phyloP scores from a whole-genome alignment of 768 basidiomycete species.

The Nidularia sp. region DNA sequence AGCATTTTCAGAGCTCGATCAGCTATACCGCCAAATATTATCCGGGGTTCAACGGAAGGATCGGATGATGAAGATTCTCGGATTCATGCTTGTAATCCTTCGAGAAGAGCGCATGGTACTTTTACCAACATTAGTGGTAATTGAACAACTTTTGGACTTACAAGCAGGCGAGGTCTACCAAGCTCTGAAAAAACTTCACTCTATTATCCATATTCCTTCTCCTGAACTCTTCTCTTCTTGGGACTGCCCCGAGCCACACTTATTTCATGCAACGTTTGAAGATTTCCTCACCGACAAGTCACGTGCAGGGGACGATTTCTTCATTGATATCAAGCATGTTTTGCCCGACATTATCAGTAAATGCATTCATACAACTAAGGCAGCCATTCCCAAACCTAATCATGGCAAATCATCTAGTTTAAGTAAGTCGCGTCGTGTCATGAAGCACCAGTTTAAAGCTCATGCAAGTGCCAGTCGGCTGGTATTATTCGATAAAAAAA shows the following conservation, averaged over 20 bases:
- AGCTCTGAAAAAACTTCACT: not conserved
- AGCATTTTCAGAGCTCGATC: not conserved
- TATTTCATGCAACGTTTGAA: not conserved
- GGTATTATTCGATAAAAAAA: not conserved
- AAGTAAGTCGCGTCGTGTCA: not conserved
- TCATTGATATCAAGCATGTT: not conserved
- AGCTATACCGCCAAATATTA: not conserved
- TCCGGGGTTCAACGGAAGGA: not conserved
- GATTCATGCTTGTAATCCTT: not conserved
- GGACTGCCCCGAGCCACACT: not conserved
- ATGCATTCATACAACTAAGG: not conserved
- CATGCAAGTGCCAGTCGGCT: not conserved
- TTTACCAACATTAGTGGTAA: not conserved
- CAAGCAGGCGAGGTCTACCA: not conserved
- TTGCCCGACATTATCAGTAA: not conserved
- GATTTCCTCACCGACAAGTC: not conserved
- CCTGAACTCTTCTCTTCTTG: not conserved
- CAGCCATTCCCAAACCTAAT: not conserved
- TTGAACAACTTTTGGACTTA: not conserved
- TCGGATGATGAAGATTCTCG: not conserved
- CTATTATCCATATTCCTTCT: not conserved
- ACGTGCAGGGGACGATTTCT: not conserved
- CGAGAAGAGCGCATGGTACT: not conserved
- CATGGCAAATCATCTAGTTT: not conserved
- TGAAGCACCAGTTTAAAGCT: not conserved